Conservation (phyloP, 306 rosid species). For the Psophocarpus tetragonolobus region DNA sequence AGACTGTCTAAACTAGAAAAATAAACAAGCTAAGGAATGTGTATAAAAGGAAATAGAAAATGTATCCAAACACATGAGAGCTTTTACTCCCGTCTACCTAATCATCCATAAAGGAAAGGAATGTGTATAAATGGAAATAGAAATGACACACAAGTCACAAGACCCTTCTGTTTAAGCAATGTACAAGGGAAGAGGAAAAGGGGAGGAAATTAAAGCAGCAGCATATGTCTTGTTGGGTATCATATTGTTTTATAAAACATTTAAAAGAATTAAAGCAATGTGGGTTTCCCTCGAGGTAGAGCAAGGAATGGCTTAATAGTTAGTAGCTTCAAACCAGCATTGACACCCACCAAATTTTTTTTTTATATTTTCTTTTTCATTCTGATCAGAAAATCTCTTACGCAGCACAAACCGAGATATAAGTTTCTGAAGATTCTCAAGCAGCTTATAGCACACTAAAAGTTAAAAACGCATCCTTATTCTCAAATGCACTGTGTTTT, state of each 20-base stretch:
- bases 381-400: conserved; percentile 28
- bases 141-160: conserved; percentile 5
- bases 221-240: conserved; percentile 24
- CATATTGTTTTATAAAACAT: conserved; percentile 9
- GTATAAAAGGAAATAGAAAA: neutral
- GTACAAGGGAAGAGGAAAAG: conserved; percentile 24
- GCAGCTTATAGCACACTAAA: conserved; percentile 45
- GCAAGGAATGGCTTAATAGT: conserved; percentile 55
- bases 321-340: conserved; percentile 35
- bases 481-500: conserved; percentile 29
- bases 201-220: conserved; percentile 20
- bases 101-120: neutral
- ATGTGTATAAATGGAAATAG: conserved; percentile 17
- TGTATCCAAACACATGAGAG: neutral
- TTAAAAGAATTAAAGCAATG: conserved; percentile 42
- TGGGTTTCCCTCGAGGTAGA: conserved; percentile 45
- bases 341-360: conserved; percentile 14
- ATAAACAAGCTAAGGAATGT: neutral
- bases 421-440: conserved; percentile 41
- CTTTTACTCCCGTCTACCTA: conserved; percentile 1
- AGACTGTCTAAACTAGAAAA: neutral
- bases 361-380: neutral
- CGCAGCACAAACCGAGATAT: conserved; percentile 20
- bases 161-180: conserved; percentile 31
- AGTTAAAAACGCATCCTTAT: conserved; percentile 32